Percentiles rank a stretch among this genome's conserved stretches.
Evolutionary conservation across 2,329 filamentous ascomycete genomes (phyloP).

Genomic region (Lachnum nothofagi): DNA sequence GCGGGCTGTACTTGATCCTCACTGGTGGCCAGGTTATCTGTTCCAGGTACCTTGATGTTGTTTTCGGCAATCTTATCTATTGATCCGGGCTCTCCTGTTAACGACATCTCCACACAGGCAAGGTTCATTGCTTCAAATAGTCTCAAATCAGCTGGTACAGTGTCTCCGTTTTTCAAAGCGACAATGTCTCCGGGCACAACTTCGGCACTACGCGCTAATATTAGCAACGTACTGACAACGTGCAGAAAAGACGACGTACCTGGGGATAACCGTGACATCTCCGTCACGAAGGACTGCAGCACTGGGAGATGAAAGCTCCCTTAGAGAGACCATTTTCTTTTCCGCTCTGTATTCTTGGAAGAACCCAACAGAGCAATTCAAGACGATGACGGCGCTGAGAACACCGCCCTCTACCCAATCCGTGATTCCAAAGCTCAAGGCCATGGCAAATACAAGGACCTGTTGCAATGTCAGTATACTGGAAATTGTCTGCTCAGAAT

Average conservation of each 20-base stretch:
- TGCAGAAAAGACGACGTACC: conserved; percentile 10
- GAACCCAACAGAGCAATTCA: conserved; percentile 55
- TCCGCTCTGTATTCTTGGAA: conserved; percentile 56
- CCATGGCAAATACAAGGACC: conserved; percentile 35
- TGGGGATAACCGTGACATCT: conserved; percentile 37
- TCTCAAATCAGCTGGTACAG: conserved; percentile 82
- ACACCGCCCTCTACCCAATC: conserved; percentile 56
- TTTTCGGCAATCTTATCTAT: conserved; percentile 69
- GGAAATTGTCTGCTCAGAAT: no score
- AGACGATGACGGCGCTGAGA: conserved; percentile 52
- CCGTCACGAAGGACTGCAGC: conserved; percentile 54
- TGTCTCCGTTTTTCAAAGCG: conserved; percentile 87
- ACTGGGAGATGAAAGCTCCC: conserved; percentile 50
- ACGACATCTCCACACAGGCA: conserved; percentile 85
- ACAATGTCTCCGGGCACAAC: conserved; percentile 77
- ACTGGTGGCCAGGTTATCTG: conserved; percentile 35
- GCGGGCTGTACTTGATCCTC: conserved; percentile 41
- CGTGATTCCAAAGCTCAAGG: conserved; percentile 43
- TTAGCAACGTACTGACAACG: not conserved
- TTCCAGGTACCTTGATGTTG: conserved; percentile 35
- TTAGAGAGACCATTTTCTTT: conserved; percentile 53
- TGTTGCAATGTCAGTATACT: no score
- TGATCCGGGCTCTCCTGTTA: conserved; percentile 93
- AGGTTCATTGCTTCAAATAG: conserved; percentile 53
- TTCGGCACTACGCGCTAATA: conserved; percentile 39